A percentile compares a stretch with the other conserved stretches of the same genome.
phyloP scores from a whole-genome alignment of 768 basidiomycete genomes.

The Rhodotorula toruloides region DNA sequence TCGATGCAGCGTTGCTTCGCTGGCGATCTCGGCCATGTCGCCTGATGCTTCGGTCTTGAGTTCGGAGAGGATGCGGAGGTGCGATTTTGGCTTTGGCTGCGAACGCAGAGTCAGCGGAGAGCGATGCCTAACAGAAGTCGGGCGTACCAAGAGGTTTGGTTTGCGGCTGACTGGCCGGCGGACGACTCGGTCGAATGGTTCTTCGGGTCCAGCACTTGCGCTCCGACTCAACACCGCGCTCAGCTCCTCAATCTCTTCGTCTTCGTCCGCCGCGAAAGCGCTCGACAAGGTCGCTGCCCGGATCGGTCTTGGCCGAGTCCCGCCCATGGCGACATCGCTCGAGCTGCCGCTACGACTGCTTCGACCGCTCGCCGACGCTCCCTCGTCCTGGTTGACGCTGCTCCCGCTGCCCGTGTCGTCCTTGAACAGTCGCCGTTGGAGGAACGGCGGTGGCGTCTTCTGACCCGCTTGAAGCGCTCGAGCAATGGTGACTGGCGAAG shows the following conservation, averaged over 20 bases:
- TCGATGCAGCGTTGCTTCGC: conserved; percentile 40
- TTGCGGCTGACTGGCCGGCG: conserved; percentile 16
- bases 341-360: conserved; percentile 21
- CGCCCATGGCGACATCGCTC: neutral
- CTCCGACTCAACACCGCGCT: conserved; percentile 21
- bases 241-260: conserved; percentile 29
- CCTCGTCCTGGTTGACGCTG: conserved; percentile 10
- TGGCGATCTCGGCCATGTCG: conserved; percentile 38
- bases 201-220: conserved; percentile 18
- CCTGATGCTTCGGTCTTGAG: conserved; percentile 25
- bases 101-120: too few relatives aligned
- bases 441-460: conserved; percentile 34
- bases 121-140: neutral
- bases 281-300: neutral
- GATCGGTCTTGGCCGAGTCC: neutral
- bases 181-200: conserved; percentile 7
- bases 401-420: conserved; percentile 3
- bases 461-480: conserved; percentile 25
- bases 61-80: conserved; percentile 36
- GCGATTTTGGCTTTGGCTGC: conserved; percentile 41
- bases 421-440: conserved; percentile 31
- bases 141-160: conserved; percentile 33
- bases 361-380: conserved; percentile 8
- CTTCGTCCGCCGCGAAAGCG: conserved; percentile 8
- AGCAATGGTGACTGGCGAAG: conserved; percentile 30